phyloP scores from a whole-genome alignment of 805 yeast species.

The Zygotorulaspora sp. region DNA sequence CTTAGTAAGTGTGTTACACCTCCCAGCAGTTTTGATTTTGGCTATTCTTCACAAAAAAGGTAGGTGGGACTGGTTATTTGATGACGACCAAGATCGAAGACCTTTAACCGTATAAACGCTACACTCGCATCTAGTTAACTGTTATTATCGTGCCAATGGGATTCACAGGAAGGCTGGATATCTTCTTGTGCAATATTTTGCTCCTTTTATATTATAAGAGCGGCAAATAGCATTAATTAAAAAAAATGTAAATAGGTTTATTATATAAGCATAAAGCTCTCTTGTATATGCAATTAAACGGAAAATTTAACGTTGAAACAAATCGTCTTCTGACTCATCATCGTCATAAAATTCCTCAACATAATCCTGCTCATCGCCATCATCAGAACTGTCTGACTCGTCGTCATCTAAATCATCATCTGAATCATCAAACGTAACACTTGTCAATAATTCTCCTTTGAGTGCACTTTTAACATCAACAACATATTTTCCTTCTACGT shows the following conservation, averaged over 20 bases:
- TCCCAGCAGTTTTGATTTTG: conserved; percentile 81
- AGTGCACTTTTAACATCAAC: conserved; percentile 51
- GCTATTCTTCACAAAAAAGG: conserved; percentile 96
- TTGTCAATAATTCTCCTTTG: conserved; percentile 57
- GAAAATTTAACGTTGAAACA: conserved; percentile 45
- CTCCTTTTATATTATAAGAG: background rate
- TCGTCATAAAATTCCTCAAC: conserved; percentile 42
- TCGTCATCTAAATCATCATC: conserved; percentile 26
- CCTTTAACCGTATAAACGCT: conserved; percentile 1
- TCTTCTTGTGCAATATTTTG: conserved; percentile 1
- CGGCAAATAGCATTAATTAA: background rate
- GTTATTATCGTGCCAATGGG: conserved; percentile 10
- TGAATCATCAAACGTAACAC: conserved; percentile 28
- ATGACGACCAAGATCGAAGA: conserved; percentile 25
- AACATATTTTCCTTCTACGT: conserved; percentile 73
- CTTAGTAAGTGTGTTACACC: conserved; percentile 92
- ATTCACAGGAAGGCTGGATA: conserved; percentile 5
- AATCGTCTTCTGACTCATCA: conserved; percentile 53
- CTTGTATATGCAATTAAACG: background rate
- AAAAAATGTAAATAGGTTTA: conserved; percentile 4
- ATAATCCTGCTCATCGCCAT: conserved; percentile 33
- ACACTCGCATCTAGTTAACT: background rate
- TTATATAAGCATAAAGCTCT: background rate
- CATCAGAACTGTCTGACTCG: conserved; percentile 34
- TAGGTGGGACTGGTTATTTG: conserved; percentile 77